phyloP scores from a whole-genome alignment of 202 grass and related monocot species.

The Digitaria exilis region DNA sequence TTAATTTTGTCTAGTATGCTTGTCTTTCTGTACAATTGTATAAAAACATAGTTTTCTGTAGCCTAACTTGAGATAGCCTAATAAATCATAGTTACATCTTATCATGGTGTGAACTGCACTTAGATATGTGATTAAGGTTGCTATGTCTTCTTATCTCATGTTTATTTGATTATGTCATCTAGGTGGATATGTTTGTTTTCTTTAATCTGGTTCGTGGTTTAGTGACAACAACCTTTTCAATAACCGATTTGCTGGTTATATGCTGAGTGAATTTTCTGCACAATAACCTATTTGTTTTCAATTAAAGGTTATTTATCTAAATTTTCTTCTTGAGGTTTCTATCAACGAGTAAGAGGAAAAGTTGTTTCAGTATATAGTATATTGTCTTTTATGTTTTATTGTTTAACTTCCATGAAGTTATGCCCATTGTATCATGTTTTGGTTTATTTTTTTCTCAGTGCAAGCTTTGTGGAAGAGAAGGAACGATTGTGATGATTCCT shows the following conservation, averaged over 20 bases:
- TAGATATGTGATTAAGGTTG: neutral
- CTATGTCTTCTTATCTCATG: constrained; percentile 18
- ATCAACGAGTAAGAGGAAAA: constrained; percentile 3
- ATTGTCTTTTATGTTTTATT: neutral
- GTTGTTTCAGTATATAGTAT: constrained; percentile 2
- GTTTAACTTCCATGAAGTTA: neutral
- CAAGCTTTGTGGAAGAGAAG: constrained; percentile 93
- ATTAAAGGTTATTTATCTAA: neutral
- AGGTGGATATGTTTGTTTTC: neutral
- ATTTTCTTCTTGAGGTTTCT: neutral
- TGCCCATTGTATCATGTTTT: constrained; percentile 17
- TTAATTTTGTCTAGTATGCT: constrained; percentile 8
- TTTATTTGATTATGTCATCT: neutral
- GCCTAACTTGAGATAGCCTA: neutral
- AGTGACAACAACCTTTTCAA: neutral
- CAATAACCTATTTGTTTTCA: neutral
- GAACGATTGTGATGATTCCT: constrained; percentile 86
- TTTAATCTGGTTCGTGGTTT: neutral
- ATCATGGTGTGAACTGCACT: neutral
- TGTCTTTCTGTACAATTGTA: neutral
- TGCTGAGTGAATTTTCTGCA: neutral
- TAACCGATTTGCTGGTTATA: too few relatives aligned
- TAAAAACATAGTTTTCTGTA: neutral
- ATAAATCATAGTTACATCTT: constrained; percentile 16
- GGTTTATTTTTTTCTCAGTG: constrained; percentile 59